phyloP scores from a whole-genome alignment of 202 grass and related monocot species.

The Elaeis oleifera region DNA sequence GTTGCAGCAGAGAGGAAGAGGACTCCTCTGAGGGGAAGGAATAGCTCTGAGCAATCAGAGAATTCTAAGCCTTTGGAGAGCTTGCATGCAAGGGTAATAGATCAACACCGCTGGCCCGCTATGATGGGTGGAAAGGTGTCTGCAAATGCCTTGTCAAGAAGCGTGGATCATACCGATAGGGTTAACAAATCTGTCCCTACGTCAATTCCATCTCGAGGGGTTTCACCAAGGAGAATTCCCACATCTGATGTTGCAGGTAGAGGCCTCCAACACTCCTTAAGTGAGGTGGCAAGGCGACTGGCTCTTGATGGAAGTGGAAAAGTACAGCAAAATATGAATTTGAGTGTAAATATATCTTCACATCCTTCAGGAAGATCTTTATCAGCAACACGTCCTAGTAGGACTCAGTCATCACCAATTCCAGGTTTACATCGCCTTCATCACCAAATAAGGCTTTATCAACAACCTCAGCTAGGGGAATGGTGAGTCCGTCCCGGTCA shows the following conservation, averaged over 20 bases:
- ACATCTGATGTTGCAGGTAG: constrained; percentile 29
- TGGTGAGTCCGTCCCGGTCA: constrained; percentile 48
- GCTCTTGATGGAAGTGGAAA: constrained; percentile 40
- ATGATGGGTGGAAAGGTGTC: constrained; percentile 66
- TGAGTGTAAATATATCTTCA: constrained; percentile 33
- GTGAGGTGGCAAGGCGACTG: constrained; percentile 34
- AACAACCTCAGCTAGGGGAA: constrained; percentile 24
- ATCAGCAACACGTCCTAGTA: constrained; percentile 40
- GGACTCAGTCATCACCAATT: constrained; percentile 60
- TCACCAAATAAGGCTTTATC: constrained; percentile 46
- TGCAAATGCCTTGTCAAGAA: constrained; percentile 48
- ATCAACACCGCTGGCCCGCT: constrained; percentile 87
- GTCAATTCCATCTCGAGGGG: constrained; percentile 30
- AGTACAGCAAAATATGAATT: constrained; percentile 24
- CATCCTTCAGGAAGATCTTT: constrained; percentile 45
- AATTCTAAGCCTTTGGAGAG: constrained; percentile 55
- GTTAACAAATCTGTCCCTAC: constrained; percentile 32
- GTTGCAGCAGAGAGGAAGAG: constrained; percentile 50
- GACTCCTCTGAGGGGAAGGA: constrained; percentile 64
- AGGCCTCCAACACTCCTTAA: constrained; percentile 30
- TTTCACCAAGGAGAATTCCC: constrained; percentile 44
- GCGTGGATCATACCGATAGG: constrained; percentile 72
- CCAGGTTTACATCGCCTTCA: constrained; percentile 38
- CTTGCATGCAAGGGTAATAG: constrained; percentile 64
- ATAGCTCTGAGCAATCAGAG: constrained; percentile 43